Evolutionary conservation across 2,329 filamentous ascomycete species (phyloP), one percentile per base, ranked within the genome.

Genomic region (Cladophialophora psammophila): DNA sequence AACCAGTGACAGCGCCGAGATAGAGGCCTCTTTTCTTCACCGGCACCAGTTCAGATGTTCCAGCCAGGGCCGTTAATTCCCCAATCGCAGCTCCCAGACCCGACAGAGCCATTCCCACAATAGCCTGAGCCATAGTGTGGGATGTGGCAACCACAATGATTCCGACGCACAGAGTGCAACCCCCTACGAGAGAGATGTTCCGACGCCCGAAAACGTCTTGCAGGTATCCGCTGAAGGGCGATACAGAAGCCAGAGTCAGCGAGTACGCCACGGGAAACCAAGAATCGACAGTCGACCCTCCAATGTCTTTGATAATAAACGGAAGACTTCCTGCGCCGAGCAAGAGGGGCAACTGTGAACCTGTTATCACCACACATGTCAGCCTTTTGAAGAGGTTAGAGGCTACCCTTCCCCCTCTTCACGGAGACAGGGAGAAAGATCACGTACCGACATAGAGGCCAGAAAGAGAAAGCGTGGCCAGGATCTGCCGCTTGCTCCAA

Each of bases 21-120:
- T 63, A 66, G 15, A 52, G 6, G 26, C 64, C 64, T 59, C 64
- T 26, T 35, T 59, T 59, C n/a, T 40, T 63, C n/a, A 66, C 64
- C 2, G 64, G 64, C 10, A 66, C 64, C 10, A 66, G 60, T 38
- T 66, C 64, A 9, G 64, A 63, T 20, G 58, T 66, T 31, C 64
- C 64, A 35, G 64, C 64, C 34, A 66, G 34, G 5, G 64, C 64
- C 4, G 64, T 66, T 6, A 66, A 35, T 18, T 66, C 64, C 10
- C 64, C 58, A 32, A 66, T 53, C 9, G 64, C 64, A 3, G 64
- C 64, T 5, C 64, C 64, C 10, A 45, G 32, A 7, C 65, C 65
- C 0, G 53, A 31, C 13, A 64, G 10, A 3, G 40, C 35, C 18
- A 54, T 45, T 1, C 65, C 65, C 3, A 42, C 55, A 7, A 67